Base-by-base conservation (phyloP, 108 stramenopile genomes). In the Nannochloropsis salina region DNA sequence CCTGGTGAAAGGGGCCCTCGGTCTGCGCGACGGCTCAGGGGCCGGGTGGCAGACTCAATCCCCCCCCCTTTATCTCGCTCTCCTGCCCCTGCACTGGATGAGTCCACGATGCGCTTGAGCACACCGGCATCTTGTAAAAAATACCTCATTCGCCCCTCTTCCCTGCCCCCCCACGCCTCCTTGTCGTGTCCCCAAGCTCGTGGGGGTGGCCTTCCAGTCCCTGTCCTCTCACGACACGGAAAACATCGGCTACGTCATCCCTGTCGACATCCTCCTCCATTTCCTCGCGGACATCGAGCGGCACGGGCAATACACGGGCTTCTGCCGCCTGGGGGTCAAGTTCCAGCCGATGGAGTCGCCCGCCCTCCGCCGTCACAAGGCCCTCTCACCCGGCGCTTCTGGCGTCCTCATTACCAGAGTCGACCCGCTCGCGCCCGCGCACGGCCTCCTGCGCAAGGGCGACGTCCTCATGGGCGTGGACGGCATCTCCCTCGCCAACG, bases 241-340 rank as follows among this genome's bases (percentile, higher is more conserved):
- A 51, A 94, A 94, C 43, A 93, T 93, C 41, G 93, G 93, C 11
- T 93, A 93, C 91, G 92, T 93, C 80, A 91, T 93, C 18, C 93
- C 93, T 18, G 86, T 86, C 41, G 89, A 91, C 74, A 90, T 94
- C 74, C 88, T 93, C 8, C 80, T 82, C 45, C 86, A 92, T 43
- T 93, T 93, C 42, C 88, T 89, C 2, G 87, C 88, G 45, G 85
- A 85, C 83, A 87, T 89, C 12, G n/a, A 84, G 21, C 88, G 88
- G 9, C 87, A 88, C 44, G 85, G 88, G 41, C 41, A 12, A 41
- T 88, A 88, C 87, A 43, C 44, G 85, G 88, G 87, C 22, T 85
- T 89, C 81, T 84, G 83, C 44, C 81, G 85, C 44, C 12, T 89
- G n/a, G 88, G 88, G 42, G 44, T 83, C 31, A 44, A 21, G 1